Evolutionary conservation across 495 filamentous ascomycete species (phyloP).

Genomic region (Xanthoparmelia taractica): DNA sequence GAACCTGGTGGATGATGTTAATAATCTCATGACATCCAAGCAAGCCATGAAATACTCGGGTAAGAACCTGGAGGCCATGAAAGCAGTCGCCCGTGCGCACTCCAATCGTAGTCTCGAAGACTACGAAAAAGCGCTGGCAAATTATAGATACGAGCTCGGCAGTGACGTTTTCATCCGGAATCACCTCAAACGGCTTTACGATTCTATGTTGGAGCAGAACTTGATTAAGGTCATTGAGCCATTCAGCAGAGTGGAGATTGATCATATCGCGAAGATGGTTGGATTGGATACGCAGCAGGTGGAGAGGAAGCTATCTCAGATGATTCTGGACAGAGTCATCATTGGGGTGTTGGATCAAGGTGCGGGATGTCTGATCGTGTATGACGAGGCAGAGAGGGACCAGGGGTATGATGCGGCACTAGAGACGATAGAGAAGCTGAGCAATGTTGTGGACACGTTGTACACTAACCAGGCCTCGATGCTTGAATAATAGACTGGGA

Average conservation of each 20-base stretch:
- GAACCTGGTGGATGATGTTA: constrained; percentile 92
- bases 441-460: constrained; percentile 92
- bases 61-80: constrained; percentile 94
- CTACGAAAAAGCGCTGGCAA: constrained; percentile 83
- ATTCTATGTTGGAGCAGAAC: constrained; percentile 98
- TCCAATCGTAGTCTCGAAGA: constrained; percentile 89
- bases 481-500: constrained; percentile 59
- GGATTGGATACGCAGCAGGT: constrained; percentile 94
- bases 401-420: constrained; percentile 90
- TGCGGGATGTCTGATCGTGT: constrained; percentile 93
- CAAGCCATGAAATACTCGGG: constrained; percentile 93
- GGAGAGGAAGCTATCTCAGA: constrained; percentile 94
- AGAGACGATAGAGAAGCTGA: constrained; percentile 92
- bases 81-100: constrained; percentile 92
- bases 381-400: constrained; percentile 87
- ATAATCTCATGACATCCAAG: constrained; percentile 83
- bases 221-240: constrained; percentile 98
- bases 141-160: constrained; percentile 85
- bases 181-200: constrained; percentile 88
- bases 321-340: constrained; percentile 99
- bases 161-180: constrained; percentile 91
- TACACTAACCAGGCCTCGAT: constrained; percentile 96
- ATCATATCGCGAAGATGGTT: constrained; percentile 93
- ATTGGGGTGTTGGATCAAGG: constrained; percentile 96
- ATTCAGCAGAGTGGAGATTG: constrained; percentile 92